These are phyloP conservation scores for Adansonia grandidieri DNA, from an alignment of 441 rosid genomes.

Conservation along the genomic window DNA sequence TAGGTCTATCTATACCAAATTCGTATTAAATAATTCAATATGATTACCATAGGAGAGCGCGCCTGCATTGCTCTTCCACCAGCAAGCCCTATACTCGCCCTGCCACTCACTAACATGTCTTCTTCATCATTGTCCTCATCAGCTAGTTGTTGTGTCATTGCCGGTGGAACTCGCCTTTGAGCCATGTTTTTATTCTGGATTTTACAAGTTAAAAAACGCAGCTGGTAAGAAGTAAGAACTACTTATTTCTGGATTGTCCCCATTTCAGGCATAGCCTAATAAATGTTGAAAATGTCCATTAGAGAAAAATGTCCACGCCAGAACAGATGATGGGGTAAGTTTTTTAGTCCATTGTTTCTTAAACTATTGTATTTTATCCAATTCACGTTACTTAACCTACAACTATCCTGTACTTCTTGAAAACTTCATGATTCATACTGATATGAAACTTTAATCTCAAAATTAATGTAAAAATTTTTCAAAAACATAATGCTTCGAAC, in stretches of 20 bases:
- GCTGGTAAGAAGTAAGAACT: not conserved
- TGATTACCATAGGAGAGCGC: conserved; percentile 53
- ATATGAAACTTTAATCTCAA: not conserved
- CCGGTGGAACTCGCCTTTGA: conserved; percentile 39
- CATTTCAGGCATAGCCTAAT: not conserved
- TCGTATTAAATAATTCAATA: not conserved
- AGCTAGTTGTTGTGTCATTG: conserved; percentile 22
- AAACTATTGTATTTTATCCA: not conserved
- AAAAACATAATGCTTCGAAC: not conserved
- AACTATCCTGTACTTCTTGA: not conserved
- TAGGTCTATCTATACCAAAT: not conserved
- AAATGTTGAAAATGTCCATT: not conserved
- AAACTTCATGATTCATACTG: not conserved
- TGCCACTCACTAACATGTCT: conserved; percentile 37
- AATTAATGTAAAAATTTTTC: not conserved
- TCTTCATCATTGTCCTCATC: conserved; percentile 45
- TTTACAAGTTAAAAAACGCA: conserved; percentile 16
- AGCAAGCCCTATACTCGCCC: conserved; percentile 50
- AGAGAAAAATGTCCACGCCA: not conserved
- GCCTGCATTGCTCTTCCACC: conserved; percentile 49
- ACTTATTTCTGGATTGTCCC: not conserved
- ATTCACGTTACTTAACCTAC: too few relatives aligned
- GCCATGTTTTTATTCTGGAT: conserved; percentile 44
- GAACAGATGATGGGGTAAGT: not conserved
- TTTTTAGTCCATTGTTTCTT: not conserved